Evolutionary conservation across 768 basidiomycete genomes (phyloP).

Genomic region (Psilocybe tampanensis): DNA sequence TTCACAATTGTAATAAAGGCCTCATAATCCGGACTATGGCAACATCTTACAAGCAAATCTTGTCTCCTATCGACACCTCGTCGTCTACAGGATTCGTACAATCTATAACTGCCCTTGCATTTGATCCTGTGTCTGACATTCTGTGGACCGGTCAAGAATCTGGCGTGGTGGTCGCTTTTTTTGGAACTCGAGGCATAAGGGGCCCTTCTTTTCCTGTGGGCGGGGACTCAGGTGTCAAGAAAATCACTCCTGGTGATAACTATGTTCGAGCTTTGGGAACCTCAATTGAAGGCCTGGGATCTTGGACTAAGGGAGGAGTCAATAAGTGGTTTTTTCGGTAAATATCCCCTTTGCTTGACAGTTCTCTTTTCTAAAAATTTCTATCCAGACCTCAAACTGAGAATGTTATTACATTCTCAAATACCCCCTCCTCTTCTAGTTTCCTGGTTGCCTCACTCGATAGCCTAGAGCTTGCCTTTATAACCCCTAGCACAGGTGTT

Average conservation of each 20-base stretch:
- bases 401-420: slow-evolving; percentile 45
- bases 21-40: slow-evolving; percentile 9
- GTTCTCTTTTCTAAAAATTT: background rate
- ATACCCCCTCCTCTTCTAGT: slow-evolving; percentile 52
- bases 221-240: slow-evolving; percentile 67
- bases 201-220: slow-evolving; percentile 79
- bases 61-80: slow-evolving; percentile 19
- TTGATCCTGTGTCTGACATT: slow-evolving; percentile 90
- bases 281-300: slow-evolving; percentile 68
- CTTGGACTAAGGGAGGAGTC: slow-evolving; percentile 83
- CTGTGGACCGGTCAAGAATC: slow-evolving; percentile 82
- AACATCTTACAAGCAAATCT: slow-evolving; percentile 23
- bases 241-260: slow-evolving; percentile 76
- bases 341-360: slow-evolving; percentile 25
- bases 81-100: slow-evolving; percentile 37
- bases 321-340: slow-evolving; percentile 84
- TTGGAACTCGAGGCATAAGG: slow-evolving; percentile 61
- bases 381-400: slow-evolving; percentile 27
- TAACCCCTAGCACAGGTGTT: slow-evolving; percentile 76
- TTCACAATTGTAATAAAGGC: too few relatives aligned
- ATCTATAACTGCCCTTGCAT: slow-evolving; percentile 75
- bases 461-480: slow-evolving; percentile 62
- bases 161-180: slow-evolving; percentile 71
- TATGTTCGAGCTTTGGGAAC: slow-evolving; percentile 69
- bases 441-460: slow-evolving; percentile 61